Conservation (phyloP, 2,329 filamentous ascomycete genomes). For the Pseudocercospora ulei region DNA sequence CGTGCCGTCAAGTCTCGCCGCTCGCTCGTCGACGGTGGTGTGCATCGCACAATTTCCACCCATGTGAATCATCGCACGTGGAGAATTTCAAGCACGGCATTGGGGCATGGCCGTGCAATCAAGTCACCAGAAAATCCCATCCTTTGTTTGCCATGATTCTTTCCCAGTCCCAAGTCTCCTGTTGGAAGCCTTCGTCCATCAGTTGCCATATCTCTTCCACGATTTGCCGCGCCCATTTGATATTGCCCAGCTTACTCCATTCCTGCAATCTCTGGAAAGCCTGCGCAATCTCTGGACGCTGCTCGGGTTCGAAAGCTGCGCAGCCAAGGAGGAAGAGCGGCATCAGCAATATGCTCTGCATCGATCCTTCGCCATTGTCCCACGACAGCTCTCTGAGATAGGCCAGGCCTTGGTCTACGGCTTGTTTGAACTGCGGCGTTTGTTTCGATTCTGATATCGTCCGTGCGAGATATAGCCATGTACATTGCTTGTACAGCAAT, state of each 20-base stretch:
- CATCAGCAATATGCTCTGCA: slow-evolving; percentile 52
- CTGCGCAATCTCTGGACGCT: slow-evolving; percentile 47
- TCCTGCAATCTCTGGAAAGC: slow-evolving; percentile 48
- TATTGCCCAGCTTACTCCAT: slow-evolving; percentile 51
- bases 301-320: slow-evolving; percentile 48
- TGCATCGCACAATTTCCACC: no score
- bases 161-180: slow-evolving; percentile 56
- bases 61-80: no score
- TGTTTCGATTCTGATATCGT: slow-evolving; percentile 49
- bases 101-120: no score
- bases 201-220: slow-evolving; percentile 51
- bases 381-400: slow-evolving; percentile 47
- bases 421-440: slow-evolving; percentile 47
- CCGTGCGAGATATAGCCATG: slow-evolving; percentile 55
- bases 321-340: slow-evolving; percentile 54
- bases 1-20: no score
- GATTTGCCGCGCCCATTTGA: slow-evolving; percentile 47
- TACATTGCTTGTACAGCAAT: slow-evolving; percentile 53
- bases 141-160: slow-evolving; percentile 49
- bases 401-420: slow-evolving; percentile 50
- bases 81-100: no score
- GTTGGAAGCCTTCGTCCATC: slow-evolving; percentile 48
- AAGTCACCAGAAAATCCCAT: slow-evolving; percentile 54
- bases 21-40: no score
- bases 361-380: slow-evolving; percentile 35